Percentiles rank a stretch among this genome's conserved stretches.
Evolutionary conservation across 352 stramenopile species (phyloP).

Genomic region (Blastocystis sp.): DNA sequence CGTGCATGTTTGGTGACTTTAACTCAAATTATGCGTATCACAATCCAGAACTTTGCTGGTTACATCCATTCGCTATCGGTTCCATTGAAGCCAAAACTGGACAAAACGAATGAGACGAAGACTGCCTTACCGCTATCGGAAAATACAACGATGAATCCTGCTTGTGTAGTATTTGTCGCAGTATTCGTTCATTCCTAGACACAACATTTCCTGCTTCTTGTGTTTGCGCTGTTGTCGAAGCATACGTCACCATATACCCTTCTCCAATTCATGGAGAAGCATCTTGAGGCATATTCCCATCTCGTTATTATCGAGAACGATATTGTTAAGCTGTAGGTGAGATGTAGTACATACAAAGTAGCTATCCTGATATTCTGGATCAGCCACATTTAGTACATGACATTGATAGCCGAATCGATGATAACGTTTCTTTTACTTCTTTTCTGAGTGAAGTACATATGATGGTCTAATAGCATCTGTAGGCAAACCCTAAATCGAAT

Average conservation of each 20-base stretch:
- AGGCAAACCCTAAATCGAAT: not conserved
- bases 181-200: not conserved
- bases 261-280: not conserved
- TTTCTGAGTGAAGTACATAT: no score
- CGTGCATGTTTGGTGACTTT: not conserved
- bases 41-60: not conserved
- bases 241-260: not conserved
- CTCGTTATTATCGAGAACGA: not conserved
- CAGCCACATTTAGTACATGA: not conserved
- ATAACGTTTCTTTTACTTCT: no score
- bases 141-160: no score
- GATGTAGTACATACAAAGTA: not conserved
- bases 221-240: not conserved
- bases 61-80: no score
- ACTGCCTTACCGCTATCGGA: not conserved
- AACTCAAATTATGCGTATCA: not conserved
- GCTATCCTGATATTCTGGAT: not conserved
- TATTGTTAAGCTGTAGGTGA: not conserved
- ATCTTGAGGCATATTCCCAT: not conserved
- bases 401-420: not conserved
- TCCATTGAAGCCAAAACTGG: no score
- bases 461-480: no score
- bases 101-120: no score
- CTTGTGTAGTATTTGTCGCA: no score
- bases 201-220: not conserved